These are phyloP conservation scores for Arthrinium phaeospermum DNA, from an alignment of 2,329 filamentous ascomycete species.

Conservation along the genomic window DNA sequence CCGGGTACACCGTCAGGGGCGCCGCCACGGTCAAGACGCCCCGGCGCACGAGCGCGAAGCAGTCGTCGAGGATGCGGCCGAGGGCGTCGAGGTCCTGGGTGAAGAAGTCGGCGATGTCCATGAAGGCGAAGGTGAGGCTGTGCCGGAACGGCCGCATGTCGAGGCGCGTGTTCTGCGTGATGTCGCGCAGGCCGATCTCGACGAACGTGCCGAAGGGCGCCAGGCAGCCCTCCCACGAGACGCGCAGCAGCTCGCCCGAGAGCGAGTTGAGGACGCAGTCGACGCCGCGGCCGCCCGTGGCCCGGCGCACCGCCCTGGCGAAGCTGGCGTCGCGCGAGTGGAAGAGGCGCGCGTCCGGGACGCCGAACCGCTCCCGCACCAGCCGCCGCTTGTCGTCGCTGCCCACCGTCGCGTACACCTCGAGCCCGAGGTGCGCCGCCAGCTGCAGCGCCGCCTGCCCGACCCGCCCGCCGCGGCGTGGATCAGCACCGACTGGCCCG, in stretches of 20 bases:
- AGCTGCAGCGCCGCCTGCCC: conserved; percentile 24
- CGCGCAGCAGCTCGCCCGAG: conserved; percentile 33
- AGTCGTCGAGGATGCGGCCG: conserved; percentile 25
- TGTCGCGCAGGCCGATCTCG: conserved; percentile 25
- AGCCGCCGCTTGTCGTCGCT: too few species aligned
- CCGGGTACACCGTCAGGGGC: conserved; percentile 24
- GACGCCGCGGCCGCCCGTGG: conserved; percentile 41
- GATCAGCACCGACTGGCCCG: conserved; percentile 23
- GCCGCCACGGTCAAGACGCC: conserved; percentile 24
- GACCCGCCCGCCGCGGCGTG: conserved; percentile 26
- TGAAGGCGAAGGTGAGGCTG: conserved; percentile 25
- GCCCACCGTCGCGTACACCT: conserved; percentile 23
- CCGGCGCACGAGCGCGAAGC: conserved; percentile 22
- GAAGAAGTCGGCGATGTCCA: conserved; percentile 12
- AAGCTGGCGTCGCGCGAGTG: conserved; percentile 42
- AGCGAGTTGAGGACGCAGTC: conserved; percentile 53
- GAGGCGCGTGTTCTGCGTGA: conserved; percentile 22
- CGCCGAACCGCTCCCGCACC: neutral
- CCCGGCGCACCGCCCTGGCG: conserved; percentile 36
- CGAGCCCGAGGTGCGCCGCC: conserved; percentile 9
- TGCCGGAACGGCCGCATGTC: conserved; percentile 26
- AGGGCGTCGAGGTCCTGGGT: neutral
- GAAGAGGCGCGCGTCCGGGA: conserved; percentile 24
- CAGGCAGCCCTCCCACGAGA: conserved; percentile 25
- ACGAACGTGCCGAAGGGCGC: conserved; percentile 20